A percentile compares a stretch with the other conserved stretches of the same genome.
Evolutionary conservation across 352 stramenopile species (phyloP).

Genomic region (Pythium coloratum): DNA sequence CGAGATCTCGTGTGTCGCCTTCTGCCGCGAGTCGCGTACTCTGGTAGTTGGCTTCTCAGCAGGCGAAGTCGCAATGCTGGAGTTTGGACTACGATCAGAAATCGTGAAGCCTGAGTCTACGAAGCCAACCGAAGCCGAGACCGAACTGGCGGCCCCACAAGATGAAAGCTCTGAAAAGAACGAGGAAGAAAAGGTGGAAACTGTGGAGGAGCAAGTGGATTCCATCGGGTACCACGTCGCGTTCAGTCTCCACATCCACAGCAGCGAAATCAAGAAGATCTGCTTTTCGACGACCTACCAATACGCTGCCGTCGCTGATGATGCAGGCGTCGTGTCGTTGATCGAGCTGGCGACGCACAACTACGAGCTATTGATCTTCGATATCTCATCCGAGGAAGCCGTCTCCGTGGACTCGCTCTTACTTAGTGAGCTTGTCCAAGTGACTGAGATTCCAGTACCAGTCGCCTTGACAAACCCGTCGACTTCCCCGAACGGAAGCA

Average conservation of each 20-base stretch:
- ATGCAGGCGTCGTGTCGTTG: slow-evolving; percentile 57
- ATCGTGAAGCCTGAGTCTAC: not conserved
- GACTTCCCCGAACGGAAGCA: not conserved
- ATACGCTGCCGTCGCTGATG: slow-evolving; percentile 56
- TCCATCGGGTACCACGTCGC: slow-evolving; percentile 39
- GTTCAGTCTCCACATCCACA: slow-evolving; percentile 63
- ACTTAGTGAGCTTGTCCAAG: slow-evolving; percentile 66
- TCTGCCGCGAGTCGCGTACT: slow-evolving; percentile 46
- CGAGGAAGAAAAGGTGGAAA: slow-evolving; percentile 1
- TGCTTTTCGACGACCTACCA: slow-evolving; percentile 48
- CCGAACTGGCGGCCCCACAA: not conserved
- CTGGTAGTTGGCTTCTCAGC: slow-evolving; percentile 53
- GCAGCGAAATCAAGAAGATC: slow-evolving; percentile 50
- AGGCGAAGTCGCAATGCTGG: slow-evolving; percentile 56
- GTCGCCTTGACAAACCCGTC: not conserved
- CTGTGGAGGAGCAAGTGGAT: slow-evolving; percentile 21
- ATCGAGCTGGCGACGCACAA: slow-evolving; percentile 47
- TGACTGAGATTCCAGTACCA: slow-evolving; percentile 48
- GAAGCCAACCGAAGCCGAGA: not conserved
- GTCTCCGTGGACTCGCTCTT: slow-evolving; percentile 62
- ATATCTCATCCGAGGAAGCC: slow-evolving; percentile 47
- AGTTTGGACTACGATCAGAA: slow-evolving; percentile 28
- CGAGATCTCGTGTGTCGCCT: slow-evolving; percentile 46
- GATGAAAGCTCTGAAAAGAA: not conserved
- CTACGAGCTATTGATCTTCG: slow-evolving; percentile 64